Evolutionary conservation across 2,329 filamentous ascomycete genomes (phyloP), one percentile per base, ranked within the genome.

Genomic region (Colletotrichum truncatum): DNA sequence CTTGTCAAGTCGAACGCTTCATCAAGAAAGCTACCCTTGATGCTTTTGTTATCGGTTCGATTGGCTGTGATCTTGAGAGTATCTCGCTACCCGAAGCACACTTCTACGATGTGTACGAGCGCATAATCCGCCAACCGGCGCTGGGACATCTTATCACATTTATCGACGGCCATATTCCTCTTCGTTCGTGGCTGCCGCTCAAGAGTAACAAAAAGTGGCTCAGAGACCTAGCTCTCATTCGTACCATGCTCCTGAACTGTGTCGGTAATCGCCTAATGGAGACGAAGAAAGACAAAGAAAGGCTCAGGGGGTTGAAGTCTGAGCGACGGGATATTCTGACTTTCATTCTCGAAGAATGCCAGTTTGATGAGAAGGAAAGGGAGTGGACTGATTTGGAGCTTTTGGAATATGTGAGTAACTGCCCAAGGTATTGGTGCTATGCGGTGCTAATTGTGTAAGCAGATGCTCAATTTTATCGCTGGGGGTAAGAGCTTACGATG

Each of bases 121-220:
- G 68, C 23, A 64, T 79, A 51, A 75, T 80, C 39, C 72, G 76
- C 12, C 74, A 75, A 16, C 54, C 69, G 0, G 60, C 64, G 1
- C 16, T 74, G 0, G 73, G 74, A 1, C 70, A 73, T 11, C 28
- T 79, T 3, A 71, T 79, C 12, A 70, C 68, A 34, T 72, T 75
- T 18, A 63, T 78, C 12, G 76, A 80, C 48, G 70, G 70, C 14
- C 73, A 73, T 32, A 12, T 77, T 6, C 74, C 74, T 2, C 68
- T 78, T 6, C 73, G 77, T 11, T 63, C 67, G 0, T 75, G 78
- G 70, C 67, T 82, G 4, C 81, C 80, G 0, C 36, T 82, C 1
- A 58, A 76, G 43, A 77, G 77, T 2, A 84, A 83, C 60, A 71
- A 69, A 6, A 69, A 62, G 4, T 82, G 81, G 64, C 64, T 79